Percentiles rank a stretch among this genome's conserved stretches.
These are phyloP conservation scores for Auriscalpium vulgare DNA, from an alignment of 768 basidiomycete genomes.

Conservation along the genomic window DNA sequence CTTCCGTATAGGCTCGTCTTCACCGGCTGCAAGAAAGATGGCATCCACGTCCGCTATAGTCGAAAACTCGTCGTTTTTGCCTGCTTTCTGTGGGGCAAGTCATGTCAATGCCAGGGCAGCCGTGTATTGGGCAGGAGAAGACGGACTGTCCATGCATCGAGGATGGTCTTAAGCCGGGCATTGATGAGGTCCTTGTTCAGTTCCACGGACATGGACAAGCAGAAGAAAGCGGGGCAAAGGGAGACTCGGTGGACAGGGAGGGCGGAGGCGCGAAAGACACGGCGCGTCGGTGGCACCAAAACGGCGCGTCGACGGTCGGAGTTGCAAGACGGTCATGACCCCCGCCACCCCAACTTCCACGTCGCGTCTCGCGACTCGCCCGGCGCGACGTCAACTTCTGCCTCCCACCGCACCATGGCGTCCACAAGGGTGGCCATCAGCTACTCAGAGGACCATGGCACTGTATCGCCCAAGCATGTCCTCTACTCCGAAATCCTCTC, in stretches of 20 bases:
- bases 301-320: background rate
- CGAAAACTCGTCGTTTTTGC: conserved; percentile 62
- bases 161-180: conserved; percentile 21
- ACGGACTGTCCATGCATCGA: conserved; percentile 30
- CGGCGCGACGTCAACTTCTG: background rate
- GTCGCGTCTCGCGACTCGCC: background rate
- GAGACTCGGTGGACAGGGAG: conserved; percentile 1
- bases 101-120: background rate
- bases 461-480: conserved; percentile 63
- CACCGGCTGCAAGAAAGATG: conserved; percentile 65
- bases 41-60: conserved; percentile 64
- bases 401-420: conserved; percentile 1
- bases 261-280: background rate
- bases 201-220: conserved; percentile 52
- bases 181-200: conserved; percentile 43
- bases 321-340: background rate
- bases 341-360: background rate
- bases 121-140: too few relatives aligned
- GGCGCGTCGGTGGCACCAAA: background rate
- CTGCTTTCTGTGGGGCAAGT: conserved; percentile 41
- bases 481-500: conserved; percentile 85
- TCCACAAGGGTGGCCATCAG: background rate
- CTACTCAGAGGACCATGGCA: background rate
- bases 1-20: conserved; percentile 88
- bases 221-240: conserved; percentile 14